Evolutionary conservation across 495 filamentous ascomycete species (phyloP).

Genomic region (Xylaria curta): DNA sequence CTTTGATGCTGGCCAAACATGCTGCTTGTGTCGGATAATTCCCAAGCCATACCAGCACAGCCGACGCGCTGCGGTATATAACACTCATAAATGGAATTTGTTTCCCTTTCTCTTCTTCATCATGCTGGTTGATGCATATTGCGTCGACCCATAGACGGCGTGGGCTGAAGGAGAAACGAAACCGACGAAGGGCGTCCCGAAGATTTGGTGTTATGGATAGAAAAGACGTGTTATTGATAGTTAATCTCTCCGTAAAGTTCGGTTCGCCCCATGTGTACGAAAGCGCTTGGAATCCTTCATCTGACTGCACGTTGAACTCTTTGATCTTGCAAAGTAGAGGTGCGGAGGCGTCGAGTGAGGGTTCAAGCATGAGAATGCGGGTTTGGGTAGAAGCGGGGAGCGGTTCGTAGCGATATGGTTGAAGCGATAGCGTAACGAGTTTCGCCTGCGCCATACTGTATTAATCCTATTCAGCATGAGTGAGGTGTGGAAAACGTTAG

Average conservation of each 20-base stretch:
- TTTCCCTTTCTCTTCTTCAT: slow-evolving; percentile 1
- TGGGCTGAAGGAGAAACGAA: neutral
- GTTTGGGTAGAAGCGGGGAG: slow-evolving; percentile 8
- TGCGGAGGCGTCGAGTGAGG: neutral
- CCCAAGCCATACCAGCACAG: slow-evolving; percentile 34
- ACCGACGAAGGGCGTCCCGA: neutral
- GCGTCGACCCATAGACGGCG: neutral
- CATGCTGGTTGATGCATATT: neutral
- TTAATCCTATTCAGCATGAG: neutral
- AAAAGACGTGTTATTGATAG: neutral
- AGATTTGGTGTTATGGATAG: neutral
- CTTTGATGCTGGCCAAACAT: neutral
- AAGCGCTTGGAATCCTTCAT: slow-evolving; percentile 17
- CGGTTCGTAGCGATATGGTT: slow-evolving; percentile 7
- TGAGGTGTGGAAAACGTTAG: no score
- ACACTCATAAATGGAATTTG: slow-evolving; percentile 28
- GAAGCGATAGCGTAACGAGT: neutral
- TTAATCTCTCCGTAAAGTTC: neutral
- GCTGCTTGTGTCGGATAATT: slow-evolving; percentile 10
- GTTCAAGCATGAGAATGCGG: slow-evolving; percentile 1
- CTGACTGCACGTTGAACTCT: neutral
- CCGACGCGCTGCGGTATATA: slow-evolving; percentile 25
- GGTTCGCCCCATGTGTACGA: slow-evolving; percentile 29
- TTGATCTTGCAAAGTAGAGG: neutral
- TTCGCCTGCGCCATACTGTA: neutral